These are phyloP conservation scores for Amanita jacksonii DNA, from an alignment of 768 basidiomycete species.

Conservation along the genomic window DNA sequence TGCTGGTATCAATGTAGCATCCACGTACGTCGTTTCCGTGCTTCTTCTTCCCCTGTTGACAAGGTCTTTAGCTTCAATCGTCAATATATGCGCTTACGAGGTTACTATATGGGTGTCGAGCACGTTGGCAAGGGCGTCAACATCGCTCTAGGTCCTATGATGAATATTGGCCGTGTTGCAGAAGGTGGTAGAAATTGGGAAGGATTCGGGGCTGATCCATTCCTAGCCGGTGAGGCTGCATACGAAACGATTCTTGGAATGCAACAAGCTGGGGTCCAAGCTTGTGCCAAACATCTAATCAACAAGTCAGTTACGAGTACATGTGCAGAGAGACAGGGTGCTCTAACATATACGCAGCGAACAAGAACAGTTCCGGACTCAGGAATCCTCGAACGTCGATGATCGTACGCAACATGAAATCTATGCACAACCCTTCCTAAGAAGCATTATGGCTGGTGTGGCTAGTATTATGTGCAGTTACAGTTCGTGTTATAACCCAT, in stretches of 20 bases:
- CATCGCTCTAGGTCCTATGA: constrained; percentile 72
- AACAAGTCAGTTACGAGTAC: constrained; percentile 45
- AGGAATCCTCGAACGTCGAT: constrained; percentile 58
- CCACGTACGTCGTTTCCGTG: no score
- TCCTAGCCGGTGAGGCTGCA: constrained; percentile 66
- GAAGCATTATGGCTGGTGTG: constrained; percentile 66
- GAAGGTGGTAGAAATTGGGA: constrained; percentile 89
- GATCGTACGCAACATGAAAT: constrained; percentile 75
- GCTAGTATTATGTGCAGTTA: constrained; percentile 71
- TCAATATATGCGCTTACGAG: constrained; percentile 65
- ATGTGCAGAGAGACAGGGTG: not conserved
- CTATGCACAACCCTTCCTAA: constrained; percentile 61
- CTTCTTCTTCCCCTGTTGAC: no score
- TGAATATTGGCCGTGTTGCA: constrained; percentile 77
- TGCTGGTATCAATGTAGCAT: no score
- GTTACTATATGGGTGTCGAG: constrained; percentile 73
- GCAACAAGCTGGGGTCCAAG: constrained; percentile 73
- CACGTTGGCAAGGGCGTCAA: constrained; percentile 80
- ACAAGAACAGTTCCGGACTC: constrained; percentile 54
- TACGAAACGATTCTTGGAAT: constrained; percentile 80
- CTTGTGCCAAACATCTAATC: constrained; percentile 78
- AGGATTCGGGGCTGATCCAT: constrained; percentile 91
- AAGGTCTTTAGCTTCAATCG: constrained; percentile 74
- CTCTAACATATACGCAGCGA: constrained; percentile 30
- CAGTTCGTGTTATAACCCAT: constrained; percentile 33